Evolutionary conservation across 768 basidiomycete species (phyloP).

Genomic region (Cystobasidium tubakii): DNA sequence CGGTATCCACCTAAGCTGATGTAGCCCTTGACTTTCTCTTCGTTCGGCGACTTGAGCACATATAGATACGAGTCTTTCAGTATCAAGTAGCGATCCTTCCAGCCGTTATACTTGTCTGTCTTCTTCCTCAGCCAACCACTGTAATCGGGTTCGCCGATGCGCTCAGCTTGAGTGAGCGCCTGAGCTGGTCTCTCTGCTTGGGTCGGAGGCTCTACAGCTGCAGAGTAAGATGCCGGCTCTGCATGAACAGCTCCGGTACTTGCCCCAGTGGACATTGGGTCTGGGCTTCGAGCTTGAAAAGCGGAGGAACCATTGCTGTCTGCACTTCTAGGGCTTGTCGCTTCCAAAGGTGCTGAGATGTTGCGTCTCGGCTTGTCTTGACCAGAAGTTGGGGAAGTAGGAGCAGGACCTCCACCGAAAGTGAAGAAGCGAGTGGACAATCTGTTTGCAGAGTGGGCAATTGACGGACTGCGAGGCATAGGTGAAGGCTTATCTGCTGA

Average conservation of each 20-base stretch:
- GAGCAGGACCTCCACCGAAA: constrained; percentile 13
- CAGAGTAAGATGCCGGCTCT: background rate
- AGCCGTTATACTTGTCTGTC: constrained; percentile 82
- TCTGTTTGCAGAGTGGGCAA: background rate
- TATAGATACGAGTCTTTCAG: constrained; percentile 89
- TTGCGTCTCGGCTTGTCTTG: background rate
- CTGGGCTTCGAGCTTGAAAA: background rate
- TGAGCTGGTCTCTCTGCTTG: background rate
- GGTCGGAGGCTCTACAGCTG: background rate
- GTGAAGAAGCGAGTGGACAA: constrained; percentile 27
- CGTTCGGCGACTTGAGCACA: constrained; percentile 69
- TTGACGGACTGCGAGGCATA: constrained; percentile 17
- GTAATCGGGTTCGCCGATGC: constrained; percentile 85
- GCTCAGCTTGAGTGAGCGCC: constrained; percentile 65
- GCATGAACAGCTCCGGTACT: background rate
- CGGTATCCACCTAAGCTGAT: constrained; percentile 86
- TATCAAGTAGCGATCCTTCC: constrained; percentile 87
- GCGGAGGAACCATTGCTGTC: background rate
- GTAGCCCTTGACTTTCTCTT: constrained; percentile 93
- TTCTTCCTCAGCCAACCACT: constrained; percentile 93
- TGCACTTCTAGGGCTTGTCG: background rate
- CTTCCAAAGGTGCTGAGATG: constrained; percentile 25
- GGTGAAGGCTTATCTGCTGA: background rate
- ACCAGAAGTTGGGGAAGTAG: constrained; percentile 5
- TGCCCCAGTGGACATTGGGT: background rate